Evolutionary conservation across 371 early-diverging fungal genomes (phyloP).

Genomic region (Apophysomyces trapeziformis): DNA sequence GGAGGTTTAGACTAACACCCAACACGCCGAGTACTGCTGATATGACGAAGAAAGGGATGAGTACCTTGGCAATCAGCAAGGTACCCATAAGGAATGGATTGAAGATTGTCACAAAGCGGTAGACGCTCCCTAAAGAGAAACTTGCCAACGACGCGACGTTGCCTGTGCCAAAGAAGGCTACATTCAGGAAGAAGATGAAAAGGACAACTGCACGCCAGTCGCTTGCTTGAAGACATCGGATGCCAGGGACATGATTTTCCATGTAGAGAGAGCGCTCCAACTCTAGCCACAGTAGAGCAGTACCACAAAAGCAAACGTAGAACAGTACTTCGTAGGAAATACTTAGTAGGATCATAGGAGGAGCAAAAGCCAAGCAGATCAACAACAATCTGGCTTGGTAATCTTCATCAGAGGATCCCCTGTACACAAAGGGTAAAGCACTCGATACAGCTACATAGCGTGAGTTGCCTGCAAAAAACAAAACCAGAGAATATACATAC

Average conservation of each 20-base stretch:
- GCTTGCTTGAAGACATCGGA: slow-evolving; percentile 41
- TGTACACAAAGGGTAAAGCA: slow-evolving; percentile 67
- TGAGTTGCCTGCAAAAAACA: slow-evolving; percentile 7
- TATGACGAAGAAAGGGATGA: slow-evolving; percentile 91
- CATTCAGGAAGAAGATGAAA: slow-evolving; percentile 89
- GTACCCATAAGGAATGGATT: slow-evolving; percentile 90
- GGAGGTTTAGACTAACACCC: slow-evolving; percentile 72
- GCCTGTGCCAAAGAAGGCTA: slow-evolving; percentile 96
- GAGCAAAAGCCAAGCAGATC: slow-evolving; percentile 87
- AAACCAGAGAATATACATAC: slow-evolving; percentile 32
- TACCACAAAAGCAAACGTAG: slow-evolving; percentile 79
- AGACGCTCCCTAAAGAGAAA: slow-evolving; percentile 90
- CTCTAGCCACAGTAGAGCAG: slow-evolving; percentile 81
- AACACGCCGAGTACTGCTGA: slow-evolving; percentile 82
- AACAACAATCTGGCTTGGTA: slow-evolving; percentile 77
- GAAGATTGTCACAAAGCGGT: slow-evolving; percentile 89
- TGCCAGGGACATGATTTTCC: neutral
- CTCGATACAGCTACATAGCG: slow-evolving; percentile 56
- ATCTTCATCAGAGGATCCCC: slow-evolving; percentile 67
- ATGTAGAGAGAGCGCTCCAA: slow-evolving; percentile 68
- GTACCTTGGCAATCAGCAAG: slow-evolving; percentile 84
- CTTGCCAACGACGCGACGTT: slow-evolving; percentile 90
- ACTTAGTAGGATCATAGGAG: slow-evolving; percentile 85
- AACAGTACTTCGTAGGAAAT: slow-evolving; percentile 90
- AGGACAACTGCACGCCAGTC: slow-evolving; percentile 77